These are phyloP conservation scores for Colletotrichum tropicicola DNA, from an alignment of 2,329 filamentous ascomycete species.

Conservation along the genomic window DNA sequence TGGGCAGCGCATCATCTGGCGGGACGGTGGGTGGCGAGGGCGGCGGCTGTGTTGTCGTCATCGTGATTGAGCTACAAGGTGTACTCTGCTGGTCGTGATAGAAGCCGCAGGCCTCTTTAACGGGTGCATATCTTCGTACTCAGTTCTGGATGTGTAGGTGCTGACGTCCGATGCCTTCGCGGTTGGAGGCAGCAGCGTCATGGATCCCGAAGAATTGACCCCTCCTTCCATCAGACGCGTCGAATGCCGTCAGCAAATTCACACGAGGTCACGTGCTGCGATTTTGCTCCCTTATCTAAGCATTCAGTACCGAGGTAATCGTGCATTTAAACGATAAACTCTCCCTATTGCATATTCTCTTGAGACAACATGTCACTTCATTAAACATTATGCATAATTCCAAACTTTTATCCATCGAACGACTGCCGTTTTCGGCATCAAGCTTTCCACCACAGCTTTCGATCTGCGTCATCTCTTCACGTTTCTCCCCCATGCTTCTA, in stretches of 20 bases:
- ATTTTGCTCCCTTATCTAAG: too few relatives aligned
- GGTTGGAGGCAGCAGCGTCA: neutral
- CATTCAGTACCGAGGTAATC: too few relatives aligned
- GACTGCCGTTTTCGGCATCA: neutral
- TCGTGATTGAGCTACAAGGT: neutral
- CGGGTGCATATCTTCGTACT: slow-evolving; percentile 2
- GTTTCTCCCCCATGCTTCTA: neutral
- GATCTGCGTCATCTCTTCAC: neutral
- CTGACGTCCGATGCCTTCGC: neutral
- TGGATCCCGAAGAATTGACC: neutral
- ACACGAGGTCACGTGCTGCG: slow-evolving; percentile 26
- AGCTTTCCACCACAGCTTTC: neutral
- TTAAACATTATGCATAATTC: slow-evolving; percentile 12
- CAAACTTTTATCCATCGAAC: neutral
- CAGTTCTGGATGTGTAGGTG: neutral
- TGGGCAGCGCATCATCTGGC: neutral
- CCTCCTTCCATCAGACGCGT: neutral
- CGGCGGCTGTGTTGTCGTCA: slow-evolving; percentile 27
- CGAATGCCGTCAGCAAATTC: slow-evolving; percentile 4
- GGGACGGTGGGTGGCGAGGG: neutral
- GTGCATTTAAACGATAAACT: too few relatives aligned
- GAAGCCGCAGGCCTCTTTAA: neutral
- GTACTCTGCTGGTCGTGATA: neutral
- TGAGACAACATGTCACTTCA: neutral
- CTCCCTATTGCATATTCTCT: too few relatives aligned